A percentile compares a stretch with the other conserved stretches of the same genome.
Conservation (phyloP, 306 rosid species). For the Dicorynia guianensis region DNA sequence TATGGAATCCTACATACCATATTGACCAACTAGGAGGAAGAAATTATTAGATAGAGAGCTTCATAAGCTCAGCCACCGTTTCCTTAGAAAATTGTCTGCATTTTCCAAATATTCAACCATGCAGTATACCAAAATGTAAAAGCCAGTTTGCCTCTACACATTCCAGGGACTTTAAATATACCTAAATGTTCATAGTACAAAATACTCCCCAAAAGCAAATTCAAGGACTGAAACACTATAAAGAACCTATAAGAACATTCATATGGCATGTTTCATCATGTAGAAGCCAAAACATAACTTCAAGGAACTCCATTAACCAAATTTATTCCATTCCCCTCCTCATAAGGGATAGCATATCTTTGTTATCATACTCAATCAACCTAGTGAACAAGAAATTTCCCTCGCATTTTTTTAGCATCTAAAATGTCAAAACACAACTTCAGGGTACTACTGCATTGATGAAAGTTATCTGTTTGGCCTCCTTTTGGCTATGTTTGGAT, state of each 20-base stretch:
- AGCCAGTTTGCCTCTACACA: not conserved
- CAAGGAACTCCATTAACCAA: constrained; percentile 13
- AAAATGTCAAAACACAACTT: too few species aligned
- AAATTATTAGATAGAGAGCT: constrained; percentile 15
- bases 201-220: not conserved
- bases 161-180: not conserved
- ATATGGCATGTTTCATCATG: not conserved
- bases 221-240: not conserved
- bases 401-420: too few species aligned
- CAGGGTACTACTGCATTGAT: too few species aligned
- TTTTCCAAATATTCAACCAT: not conserved
- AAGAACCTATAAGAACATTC: constrained; percentile 11
- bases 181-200: constrained; percentile 6
- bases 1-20: constrained; percentile 15
- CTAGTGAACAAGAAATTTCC: too few species aligned
- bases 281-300: constrained; percentile 5
- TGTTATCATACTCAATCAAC: too few species aligned
- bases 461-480: too few species aligned
- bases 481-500: too few species aligned
- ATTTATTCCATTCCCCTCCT: too few species aligned
- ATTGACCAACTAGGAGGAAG: not conserved
- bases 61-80: not conserved
- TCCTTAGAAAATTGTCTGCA: not conserved
- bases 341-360: too few species aligned
- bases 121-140: not conserved